Percentiles rank a stretch among this genome's conserved stretches.
phyloP scores from a whole-genome alignment of 768 basidiomycete species.

The Suillus hirtellus region DNA sequence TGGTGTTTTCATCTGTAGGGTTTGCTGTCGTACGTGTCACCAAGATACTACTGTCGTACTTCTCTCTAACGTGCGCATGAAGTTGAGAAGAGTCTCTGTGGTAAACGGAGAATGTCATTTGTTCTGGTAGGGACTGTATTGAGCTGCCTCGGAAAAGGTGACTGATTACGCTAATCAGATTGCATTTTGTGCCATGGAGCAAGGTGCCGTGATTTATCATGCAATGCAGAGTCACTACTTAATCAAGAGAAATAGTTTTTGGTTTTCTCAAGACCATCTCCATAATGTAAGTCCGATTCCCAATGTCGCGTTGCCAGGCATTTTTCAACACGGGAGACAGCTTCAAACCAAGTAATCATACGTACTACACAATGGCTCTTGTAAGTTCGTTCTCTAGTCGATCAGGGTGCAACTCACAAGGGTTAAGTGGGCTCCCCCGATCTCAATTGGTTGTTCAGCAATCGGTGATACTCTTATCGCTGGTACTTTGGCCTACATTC shows the following conservation, averaged over 20 bases:
- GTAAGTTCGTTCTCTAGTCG: not conserved
- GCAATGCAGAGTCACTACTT: not conserved
- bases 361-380: not conserved
- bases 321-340: not conserved
- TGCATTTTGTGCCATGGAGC: not conserved
- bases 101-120: conserved; percentile 1
- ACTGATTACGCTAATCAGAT: not conserved
- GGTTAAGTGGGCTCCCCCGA: conserved; percentile 21
- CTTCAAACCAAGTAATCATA: not conserved
- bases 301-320: not conserved
- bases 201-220: not conserved
- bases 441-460: conserved; percentile 27
- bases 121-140: conserved; percentile 2
- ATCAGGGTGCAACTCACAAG: not conserved
- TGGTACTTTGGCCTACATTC: conserved; percentile 19
- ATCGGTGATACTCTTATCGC: conserved; percentile 25
- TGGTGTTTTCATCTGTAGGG: not conserved
- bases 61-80: not conserved
- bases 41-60: not conserved
- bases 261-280: not conserved
- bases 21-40: not conserved
- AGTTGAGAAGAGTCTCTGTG: conserved; percentile 5
- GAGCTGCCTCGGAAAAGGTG: not conserved
- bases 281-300: not conserved
- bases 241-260: not conserved